Evolutionary conservation across 495 filamentous ascomycete species (phyloP).

Genomic region (Podospora comata): DNA sequence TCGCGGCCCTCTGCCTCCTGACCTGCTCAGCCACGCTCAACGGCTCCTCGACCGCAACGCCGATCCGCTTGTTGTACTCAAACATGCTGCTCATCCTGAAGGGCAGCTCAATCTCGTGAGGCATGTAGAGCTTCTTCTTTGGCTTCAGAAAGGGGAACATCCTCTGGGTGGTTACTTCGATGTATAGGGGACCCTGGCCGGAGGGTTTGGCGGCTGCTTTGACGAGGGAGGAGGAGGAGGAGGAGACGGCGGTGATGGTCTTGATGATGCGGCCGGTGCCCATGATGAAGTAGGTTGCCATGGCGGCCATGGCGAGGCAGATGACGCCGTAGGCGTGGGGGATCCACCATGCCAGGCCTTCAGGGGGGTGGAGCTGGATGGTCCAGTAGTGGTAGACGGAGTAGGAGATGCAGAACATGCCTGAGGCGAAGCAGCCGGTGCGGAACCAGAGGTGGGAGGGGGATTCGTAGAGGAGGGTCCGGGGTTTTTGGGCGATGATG

Average conservation of each 20-base stretch:
- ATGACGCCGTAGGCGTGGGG: conserved; percentile 44
- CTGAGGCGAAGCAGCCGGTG: conserved; percentile 53
- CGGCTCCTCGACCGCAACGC: conserved; percentile 4
- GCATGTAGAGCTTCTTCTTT: conserved; percentile 33
- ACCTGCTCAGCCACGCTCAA: conserved; percentile 27
- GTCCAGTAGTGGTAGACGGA: conserved; percentile 53
- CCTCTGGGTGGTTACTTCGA: conserved; percentile 40
- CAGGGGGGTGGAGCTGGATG: conserved; percentile 42
- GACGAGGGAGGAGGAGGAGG: not conserved
- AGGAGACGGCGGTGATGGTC: conserved; percentile 38
- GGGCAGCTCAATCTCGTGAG: conserved; percentile 38
- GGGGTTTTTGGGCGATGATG: conserved; percentile 42
- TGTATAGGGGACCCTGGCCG: conserved; percentile 24
- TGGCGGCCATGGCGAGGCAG: conserved; percentile 42
- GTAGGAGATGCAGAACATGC: conserved; percentile 56
- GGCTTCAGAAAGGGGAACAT: conserved; percentile 35
- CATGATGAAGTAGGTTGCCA: conserved; percentile 48
- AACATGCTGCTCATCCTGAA: conserved; percentile 35
- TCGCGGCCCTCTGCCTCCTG: conserved; percentile 26
- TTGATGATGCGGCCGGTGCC: conserved; percentile 41
- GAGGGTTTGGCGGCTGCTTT: not conserved
- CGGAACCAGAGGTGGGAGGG: conserved; percentile 60
- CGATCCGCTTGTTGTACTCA: not conserved
- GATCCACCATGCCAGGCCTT: conserved; percentile 43
- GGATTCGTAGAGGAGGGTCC: conserved; percentile 57